A percentile compares a stretch with the other conserved stretches of the same genome.
These are phyloP conservation scores for Rhododendron mucronatum DNA, from an alignment of 148 eudicot genomes.

Conservation along the genomic window DNA sequence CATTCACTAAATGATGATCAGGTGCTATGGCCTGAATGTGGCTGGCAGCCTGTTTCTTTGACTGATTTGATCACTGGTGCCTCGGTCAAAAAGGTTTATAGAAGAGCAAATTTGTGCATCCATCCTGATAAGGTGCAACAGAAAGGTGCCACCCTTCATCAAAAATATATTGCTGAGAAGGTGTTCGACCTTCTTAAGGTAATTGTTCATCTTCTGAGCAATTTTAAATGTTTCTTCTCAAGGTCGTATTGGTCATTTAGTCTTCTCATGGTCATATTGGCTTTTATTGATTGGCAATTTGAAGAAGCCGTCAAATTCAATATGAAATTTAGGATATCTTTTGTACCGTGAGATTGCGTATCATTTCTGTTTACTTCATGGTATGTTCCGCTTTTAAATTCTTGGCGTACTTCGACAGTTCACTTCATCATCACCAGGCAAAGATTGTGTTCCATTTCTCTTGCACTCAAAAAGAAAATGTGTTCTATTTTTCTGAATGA, in stretches of 20 bases:
- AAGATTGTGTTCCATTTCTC: neutral
- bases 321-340: neutral
- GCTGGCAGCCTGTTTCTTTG: constrained; percentile 99
- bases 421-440: neutral
- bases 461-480: neutral
- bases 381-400: neutral
- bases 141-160: constrained; percentile 94
- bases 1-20: constrained; percentile 20
- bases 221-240: neutral
- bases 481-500: neutral
- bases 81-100: constrained; percentile 76
- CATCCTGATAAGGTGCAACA: constrained; percentile 99
- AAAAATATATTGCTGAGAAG: constrained; percentile 95
- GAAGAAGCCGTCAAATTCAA: constrained; percentile 2
- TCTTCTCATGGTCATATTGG: neutral
- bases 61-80: constrained; percentile 87
- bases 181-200: constrained; percentile 98
- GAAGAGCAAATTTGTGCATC: constrained; percentile 96
- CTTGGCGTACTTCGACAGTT: neutral
- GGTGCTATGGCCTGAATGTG: constrained; percentile 99
- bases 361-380: neutral
- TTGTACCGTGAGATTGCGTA: neutral
- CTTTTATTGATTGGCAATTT: neutral
- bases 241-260: neutral
- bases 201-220: constrained; percentile 8